phyloP scores from a whole-genome alignment of 148 eudicot genomes.

The Arctostaphylos glauca region DNA sequence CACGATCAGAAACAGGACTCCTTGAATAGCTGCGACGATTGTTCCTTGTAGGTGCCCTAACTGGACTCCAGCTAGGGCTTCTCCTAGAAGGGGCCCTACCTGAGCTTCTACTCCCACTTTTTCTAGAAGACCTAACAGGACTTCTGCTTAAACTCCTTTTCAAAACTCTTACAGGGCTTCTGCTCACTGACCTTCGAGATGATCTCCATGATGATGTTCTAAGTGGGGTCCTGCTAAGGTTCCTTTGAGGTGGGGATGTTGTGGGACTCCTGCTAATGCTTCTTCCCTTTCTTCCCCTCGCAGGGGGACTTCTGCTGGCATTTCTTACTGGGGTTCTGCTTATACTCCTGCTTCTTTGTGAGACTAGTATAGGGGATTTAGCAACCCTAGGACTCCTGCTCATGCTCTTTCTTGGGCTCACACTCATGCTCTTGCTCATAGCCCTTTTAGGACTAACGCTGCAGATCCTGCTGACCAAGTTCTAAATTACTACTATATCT shows the following conservation, averaged over 20 bases:
- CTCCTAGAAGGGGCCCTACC: slow-evolving; percentile 59
- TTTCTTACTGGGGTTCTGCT: slow-evolving; percentile 50
- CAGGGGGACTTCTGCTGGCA: slow-evolving; percentile 51
- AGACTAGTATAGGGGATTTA: slow-evolving; percentile 37
- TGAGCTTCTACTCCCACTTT: slow-evolving; percentile 73
- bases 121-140: slow-evolving; percentile 40
- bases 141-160: slow-evolving; percentile 51
- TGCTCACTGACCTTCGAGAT: slow-evolving; percentile 46
- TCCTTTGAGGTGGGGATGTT: slow-evolving; percentile 49
- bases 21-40: slow-evolving; percentile 67
- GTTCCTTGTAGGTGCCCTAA: slow-evolving; percentile 50
- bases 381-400: slow-evolving; percentile 57
- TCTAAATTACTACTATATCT: slow-evolving; percentile 25
- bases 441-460: slow-evolving; percentile 60
- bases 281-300: slow-evolving; percentile 32
- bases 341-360: slow-evolving; percentile 38
- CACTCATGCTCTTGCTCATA: slow-evolving; percentile 47
- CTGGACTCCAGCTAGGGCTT: slow-evolving; percentile 68
- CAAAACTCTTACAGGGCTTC: slow-evolving; percentile 56
- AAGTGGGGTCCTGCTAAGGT: slow-evolving; percentile 49
- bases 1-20: slow-evolving; percentile 67
- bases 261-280: slow-evolving; percentile 50
- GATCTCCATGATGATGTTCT: slow-evolving; percentile 57
- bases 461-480: slow-evolving; percentile 64
- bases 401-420: slow-evolving; percentile 31